Evolutionary conservation across 129 eudicot species (phyloP), one percentile per base, ranked within the genome.

Genomic region (Pulicaria dysenterica): DNA sequence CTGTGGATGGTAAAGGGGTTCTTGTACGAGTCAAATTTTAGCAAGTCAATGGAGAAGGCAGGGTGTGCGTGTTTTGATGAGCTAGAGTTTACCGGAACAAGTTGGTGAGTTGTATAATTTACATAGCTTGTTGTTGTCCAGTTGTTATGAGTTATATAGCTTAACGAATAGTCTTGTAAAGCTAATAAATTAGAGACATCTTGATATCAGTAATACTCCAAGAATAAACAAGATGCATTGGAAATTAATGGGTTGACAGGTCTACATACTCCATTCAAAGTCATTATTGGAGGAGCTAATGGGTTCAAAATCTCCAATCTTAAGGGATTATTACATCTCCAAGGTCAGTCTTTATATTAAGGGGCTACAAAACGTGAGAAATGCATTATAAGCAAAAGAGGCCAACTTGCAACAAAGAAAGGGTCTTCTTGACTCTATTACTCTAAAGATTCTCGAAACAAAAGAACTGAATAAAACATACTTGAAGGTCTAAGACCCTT

Each of bases 401-500:
- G 91, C 81, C 7, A 72, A 59, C 6, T 58, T 86, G 19, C 62
- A 65, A 9, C 16, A 40, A 8, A 86, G 77, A 61, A 24, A 42
- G 47, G 51, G 63, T 1, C 61, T 86, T 12, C 45, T 41, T 44
- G 74, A 62, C 0, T 66, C 83, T 70, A 64, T 5, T 62, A 10
- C 1, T 34, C 58, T 46, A 74, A 72, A 66, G 70, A 17, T 65
- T 65, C 78, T 24, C 72, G 55, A 0, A 50, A 72, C 64, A 50
- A 45, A 55, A 38, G 7, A 38, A 37, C 4, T 10, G 85, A 82
- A 72, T 38, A 60, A 34, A 64, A 74, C 37, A 83, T 87, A 34
- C 74, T 82, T 6, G 75, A 73, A 19, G 57, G 15, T 8, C 71
- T 81, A 51, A 68, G 66, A 36, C 93, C 89, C 72, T 74, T 43